Conservation (phyloP, 768 basidiomycete species). For the Leccinum pellstonianum region DNA sequence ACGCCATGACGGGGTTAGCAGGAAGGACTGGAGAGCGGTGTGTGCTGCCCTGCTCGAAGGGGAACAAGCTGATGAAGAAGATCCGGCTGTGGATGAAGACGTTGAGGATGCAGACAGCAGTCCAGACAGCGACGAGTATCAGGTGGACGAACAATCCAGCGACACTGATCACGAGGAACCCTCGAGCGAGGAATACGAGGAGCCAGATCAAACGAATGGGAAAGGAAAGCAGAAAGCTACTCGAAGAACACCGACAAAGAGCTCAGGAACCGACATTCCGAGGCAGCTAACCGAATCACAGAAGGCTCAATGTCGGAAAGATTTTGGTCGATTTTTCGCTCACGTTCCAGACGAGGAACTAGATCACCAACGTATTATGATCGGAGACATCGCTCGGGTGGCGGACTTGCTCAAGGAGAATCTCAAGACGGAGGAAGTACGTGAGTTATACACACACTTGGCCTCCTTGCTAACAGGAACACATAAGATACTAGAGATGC, state of each 20-base stretch:
- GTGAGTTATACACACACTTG: constrained; percentile 14
- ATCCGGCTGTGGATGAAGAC: constrained; percentile 14
- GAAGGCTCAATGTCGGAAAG: constrained; percentile 48
- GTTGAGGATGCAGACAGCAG: constrained; percentile 26
- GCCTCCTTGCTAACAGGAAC: constrained; percentile 1
- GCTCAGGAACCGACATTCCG: constrained; percentile 2
- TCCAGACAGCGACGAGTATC: constrained; percentile 32
- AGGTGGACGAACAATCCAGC: constrained; percentile 22
- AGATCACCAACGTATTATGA: constrained; percentile 52
- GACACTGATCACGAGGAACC: constrained; percentile 21
- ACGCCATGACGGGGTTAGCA: constrained; percentile 44
- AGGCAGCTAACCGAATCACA: constrained; percentile 50
- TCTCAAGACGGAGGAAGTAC: constrained; percentile 71
- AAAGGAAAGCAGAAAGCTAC: constrained; percentile 13
- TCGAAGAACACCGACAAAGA: constrained; percentile 3
- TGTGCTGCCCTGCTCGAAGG: constrained; percentile 71
- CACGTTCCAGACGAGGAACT: constrained; percentile 46
- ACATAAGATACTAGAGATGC: constrained; percentile 72
- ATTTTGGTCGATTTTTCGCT: constrained; percentile 78
- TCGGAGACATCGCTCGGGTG: constrained; percentile 63
- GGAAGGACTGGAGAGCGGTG: constrained; percentile 77
- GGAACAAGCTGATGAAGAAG: constrained; percentile 21
- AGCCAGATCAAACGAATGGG: constrained; percentile 5
- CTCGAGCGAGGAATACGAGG: constrained; percentile 34
- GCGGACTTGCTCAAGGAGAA: constrained; percentile 68